phyloP scores from a whole-genome alignment of 768 basidiomycete species.

The Tricholoma hemisulphureum region DNA sequence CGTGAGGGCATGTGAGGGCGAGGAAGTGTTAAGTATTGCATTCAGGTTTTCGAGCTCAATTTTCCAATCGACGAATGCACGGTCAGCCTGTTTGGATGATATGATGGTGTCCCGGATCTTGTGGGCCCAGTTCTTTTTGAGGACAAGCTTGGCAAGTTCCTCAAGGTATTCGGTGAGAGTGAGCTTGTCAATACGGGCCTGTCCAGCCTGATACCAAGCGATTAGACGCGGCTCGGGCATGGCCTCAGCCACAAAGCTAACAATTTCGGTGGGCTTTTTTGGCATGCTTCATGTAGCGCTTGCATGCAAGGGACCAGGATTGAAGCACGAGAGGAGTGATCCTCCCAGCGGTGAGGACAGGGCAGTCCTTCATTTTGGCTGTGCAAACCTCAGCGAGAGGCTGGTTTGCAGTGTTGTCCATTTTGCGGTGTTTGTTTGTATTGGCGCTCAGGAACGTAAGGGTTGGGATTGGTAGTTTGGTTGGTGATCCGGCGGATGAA shows the following conservation, averaged over 20 bases:
- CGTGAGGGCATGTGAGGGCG: neutral
- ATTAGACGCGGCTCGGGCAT: conserved; percentile 17
- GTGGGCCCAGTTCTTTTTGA: conserved; percentile 4
- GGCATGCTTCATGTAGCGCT: conserved; percentile 13
- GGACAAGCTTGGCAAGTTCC: conserved; percentile 6
- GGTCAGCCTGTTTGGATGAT: conserved; percentile 5
- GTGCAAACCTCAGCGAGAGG: conserved; percentile 9
- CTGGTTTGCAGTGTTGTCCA: neutral
- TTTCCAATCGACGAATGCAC: conserved; percentile 15
- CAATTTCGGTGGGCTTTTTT: conserved; percentile 8
- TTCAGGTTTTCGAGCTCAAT: conserved; percentile 20
- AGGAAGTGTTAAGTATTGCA: conserved; percentile 2
- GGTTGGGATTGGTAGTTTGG: neutral
- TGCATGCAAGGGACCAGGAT: conserved; percentile 13
- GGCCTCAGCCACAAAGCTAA: conserved; percentile 14
- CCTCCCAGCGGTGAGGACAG: conserved; percentile 15
- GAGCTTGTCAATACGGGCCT: conserved; percentile 14
- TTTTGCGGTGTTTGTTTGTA: neutral
- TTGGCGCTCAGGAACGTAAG: neutral
- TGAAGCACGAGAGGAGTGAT: conserved; percentile 14
- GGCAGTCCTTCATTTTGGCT: conserved; percentile 17
- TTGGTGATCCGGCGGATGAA: neutral
- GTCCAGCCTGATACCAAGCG: conserved; percentile 15
- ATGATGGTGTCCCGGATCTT: conserved; percentile 7
- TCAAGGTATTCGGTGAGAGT: conserved; percentile 11